phyloP scores from a whole-genome alignment of 2,329 filamentous ascomycete genomes.

The Beauveria rudraprayagi region DNA sequence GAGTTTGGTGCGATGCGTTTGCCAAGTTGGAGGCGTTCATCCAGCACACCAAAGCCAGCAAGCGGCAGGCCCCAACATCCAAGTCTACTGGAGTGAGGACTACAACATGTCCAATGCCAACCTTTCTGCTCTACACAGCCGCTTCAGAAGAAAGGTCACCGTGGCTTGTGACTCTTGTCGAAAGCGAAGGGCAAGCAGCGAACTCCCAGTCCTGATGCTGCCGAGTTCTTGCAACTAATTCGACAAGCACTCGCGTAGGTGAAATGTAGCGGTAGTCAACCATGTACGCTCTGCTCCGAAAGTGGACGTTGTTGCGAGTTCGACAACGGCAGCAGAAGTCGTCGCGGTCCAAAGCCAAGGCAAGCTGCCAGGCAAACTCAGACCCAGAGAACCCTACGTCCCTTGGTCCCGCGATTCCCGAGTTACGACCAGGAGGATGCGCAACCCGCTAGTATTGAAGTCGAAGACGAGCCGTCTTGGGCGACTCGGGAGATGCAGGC shows the following conservation, averaged over 20 bases:
- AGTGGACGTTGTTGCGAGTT: background rate
- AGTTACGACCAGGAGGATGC: background rate
- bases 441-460: background rate
- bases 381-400: background rate
- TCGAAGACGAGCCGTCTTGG: background rate
- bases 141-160: background rate
- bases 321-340: background rate
- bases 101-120: background rate
- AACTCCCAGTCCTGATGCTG: background rate
- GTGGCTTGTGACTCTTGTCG: background rate
- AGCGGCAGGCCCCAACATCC: no score
- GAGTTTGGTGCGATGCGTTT: no score
- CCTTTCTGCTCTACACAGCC: background rate
- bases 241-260: background rate
- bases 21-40: background rate
- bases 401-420: background rate
- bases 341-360: background rate
- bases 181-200: background rate
- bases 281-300: background rate
- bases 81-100: background rate
- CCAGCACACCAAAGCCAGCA: no score
- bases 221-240: background rate
- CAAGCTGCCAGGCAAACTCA: background rate
- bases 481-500: background rate
- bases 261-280: background rate